A percentile compares a stretch with the other conserved stretches of the same genome.
These are phyloP conservation scores for Zymoseptoria crescenta DNA, from an alignment of 2,329 filamentous ascomycete species.

Conservation along the genomic window DNA sequence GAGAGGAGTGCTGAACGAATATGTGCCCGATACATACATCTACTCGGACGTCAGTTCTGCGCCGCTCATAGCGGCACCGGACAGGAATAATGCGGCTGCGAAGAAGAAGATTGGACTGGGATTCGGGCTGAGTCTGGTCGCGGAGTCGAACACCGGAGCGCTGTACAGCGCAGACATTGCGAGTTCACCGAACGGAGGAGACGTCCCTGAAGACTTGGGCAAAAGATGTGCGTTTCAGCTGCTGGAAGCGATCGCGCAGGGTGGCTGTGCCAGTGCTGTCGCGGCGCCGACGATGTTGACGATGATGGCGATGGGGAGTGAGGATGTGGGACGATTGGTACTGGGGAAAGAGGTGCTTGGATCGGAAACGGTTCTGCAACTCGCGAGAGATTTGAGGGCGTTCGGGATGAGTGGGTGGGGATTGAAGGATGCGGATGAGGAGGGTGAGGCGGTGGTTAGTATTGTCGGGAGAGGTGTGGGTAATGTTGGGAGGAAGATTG, in stretches of 20 bases:
- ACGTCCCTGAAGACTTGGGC: constrained; percentile 84
- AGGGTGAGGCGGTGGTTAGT: constrained; percentile 70
- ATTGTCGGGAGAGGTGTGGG: constrained; percentile 90
- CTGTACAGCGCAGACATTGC: constrained; percentile 81
- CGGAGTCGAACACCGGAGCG: constrained; percentile 80
- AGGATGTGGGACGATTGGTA: constrained; percentile 83
- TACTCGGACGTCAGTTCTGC: constrained; percentile 61
- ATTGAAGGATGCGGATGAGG: constrained; percentile 59
- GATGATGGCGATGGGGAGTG: constrained; percentile 95
- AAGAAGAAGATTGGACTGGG: constrained; percentile 66
- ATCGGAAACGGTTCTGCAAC: constrained; percentile 67
- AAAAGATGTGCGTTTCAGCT: constrained; percentile 82
- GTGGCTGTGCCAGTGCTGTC: constrained; percentile 69
- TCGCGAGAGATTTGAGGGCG: constrained; percentile 77
- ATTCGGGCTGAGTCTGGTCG: constrained; percentile 83
- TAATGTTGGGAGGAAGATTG: constrained; percentile 88
- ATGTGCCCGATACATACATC: constrained; percentile 85
- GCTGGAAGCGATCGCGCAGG: constrained; percentile 70
- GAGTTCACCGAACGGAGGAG: constrained; percentile 66
- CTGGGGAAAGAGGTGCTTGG: constrained; percentile 75
- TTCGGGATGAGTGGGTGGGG: constrained; percentile 92
- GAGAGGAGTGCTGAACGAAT: constrained; percentile 74
- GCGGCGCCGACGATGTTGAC: constrained; percentile 69
- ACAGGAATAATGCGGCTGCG: constrained; percentile 53
- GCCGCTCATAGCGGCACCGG: constrained; percentile 57